Conservation (phyloP, 306 rosid genomes). For the Gleditsia sinensis region DNA sequence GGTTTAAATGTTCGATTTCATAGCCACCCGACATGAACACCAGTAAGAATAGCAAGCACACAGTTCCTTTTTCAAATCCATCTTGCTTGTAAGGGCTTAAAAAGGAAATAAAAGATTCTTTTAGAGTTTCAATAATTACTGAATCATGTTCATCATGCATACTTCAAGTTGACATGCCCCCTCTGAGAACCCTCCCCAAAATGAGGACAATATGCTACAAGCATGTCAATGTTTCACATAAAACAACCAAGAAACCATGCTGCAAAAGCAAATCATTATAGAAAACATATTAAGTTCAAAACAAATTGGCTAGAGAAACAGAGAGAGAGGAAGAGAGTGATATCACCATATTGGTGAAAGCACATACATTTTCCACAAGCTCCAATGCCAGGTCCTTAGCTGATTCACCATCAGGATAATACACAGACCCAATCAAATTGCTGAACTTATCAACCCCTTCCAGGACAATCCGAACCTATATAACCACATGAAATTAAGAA, state of each 20-base stretch:
- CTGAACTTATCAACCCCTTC: conserved; percentile 88
- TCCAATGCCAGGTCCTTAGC: conserved; percentile 83
- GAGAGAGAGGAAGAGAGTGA: conserved; percentile 5
- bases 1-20: not conserved
- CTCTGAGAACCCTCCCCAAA: not conserved
- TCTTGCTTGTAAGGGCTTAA: not conserved
- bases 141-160: not conserved
- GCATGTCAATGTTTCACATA: conserved; percentile 7
- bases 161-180: not conserved
- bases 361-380: conserved; percentile 75
- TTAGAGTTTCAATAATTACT: not conserved
- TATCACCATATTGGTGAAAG: conserved; percentile 3
- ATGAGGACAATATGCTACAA: not conserved
- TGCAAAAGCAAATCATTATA: conserved; percentile 2
- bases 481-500: conserved; percentile 38
- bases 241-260: conserved; percentile 16
- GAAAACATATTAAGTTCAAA: not conserved
- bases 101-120: conserved; percentile 14
- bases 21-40: not conserved
- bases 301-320: not conserved
- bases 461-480: conserved; percentile 78
- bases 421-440: conserved; percentile 84
- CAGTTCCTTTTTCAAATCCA: not conserved
- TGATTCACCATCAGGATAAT: conserved; percentile 82
- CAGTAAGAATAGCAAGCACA: not conserved